phyloP scores from a whole-genome alignment of 2,329 filamentous ascomycete genomes.

The Colletotrichum incanum region DNA sequence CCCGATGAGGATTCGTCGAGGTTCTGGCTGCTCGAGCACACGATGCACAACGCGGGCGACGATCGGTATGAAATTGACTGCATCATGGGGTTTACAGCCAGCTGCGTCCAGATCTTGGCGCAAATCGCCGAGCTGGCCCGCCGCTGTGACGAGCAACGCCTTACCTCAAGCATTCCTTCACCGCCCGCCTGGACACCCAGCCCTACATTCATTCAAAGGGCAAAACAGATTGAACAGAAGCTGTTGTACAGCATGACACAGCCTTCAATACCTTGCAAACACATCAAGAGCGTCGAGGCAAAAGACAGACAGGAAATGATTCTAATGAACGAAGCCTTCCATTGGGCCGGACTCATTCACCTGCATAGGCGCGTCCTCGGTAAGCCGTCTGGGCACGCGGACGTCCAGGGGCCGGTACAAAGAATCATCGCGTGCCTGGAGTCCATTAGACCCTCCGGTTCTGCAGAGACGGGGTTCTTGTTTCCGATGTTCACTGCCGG shows the following conservation, averaged over 20 bases:
- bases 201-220: slow-evolving; percentile 67
- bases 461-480: slow-evolving; percentile 81
- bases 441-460: slow-evolving; percentile 75
- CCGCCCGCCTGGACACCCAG: slow-evolving; percentile 72
- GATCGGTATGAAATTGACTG: slow-evolving; percentile 82
- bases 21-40: slow-evolving; percentile 66
- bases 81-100: slow-evolving; percentile 83
- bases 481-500: slow-evolving; percentile 90
- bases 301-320: slow-evolving; percentile 75
- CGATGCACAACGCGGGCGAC: slow-evolving; percentile 65
- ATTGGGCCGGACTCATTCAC: slow-evolving; percentile 84
- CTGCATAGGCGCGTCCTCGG: slow-evolving; percentile 81
- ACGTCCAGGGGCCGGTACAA: slow-evolving; percentile 75
- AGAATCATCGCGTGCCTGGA: slow-evolving; percentile 75
- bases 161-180: slow-evolving; percentile 60
- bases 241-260: slow-evolving; percentile 70
- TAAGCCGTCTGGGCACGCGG: slow-evolving; percentile 67
- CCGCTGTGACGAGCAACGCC: slow-evolving; percentile 76
- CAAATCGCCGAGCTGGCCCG: slow-evolving; percentile 81
- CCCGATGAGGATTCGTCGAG: slow-evolving; percentile 66
- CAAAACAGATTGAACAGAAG: slow-evolving; percentile 72
- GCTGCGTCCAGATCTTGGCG: slow-evolving; percentile 79
- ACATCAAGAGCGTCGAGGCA: slow-evolving; percentile 65
- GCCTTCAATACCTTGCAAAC: slow-evolving; percentile 59
- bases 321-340: slow-evolving; percentile 84